Conservation (phyloP, 148 eudicot species). For the Dianthus caryophyllus region DNA sequence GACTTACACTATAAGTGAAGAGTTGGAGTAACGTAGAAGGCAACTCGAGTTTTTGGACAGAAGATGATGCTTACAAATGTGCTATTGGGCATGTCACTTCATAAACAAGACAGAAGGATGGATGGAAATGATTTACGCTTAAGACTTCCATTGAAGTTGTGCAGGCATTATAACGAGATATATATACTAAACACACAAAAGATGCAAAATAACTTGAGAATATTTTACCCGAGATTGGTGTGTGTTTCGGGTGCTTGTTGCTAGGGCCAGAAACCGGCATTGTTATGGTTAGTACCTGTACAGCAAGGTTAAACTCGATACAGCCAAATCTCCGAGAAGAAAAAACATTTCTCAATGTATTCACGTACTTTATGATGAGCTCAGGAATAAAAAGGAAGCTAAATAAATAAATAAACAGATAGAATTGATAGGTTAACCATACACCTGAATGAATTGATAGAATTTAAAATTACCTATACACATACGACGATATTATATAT, state of each 20-base stretch:
- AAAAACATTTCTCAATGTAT: too few relatives aligned
- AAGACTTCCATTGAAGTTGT: conserved; percentile 76
- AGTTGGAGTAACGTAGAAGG: conserved; percentile 19
- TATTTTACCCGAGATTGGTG: conserved; percentile 1
- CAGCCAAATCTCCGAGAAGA: too few relatives aligned
- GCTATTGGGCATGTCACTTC: conserved; percentile 75
- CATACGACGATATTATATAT: too few relatives aligned
- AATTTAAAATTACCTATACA: too few relatives aligned
- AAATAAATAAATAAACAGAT: too few relatives aligned
- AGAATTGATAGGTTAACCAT: too few relatives aligned
- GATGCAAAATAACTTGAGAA: background rate
- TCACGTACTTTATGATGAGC: too few relatives aligned
- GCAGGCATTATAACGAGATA: conserved; percentile 31
- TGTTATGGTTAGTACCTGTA: conserved; percentile 24
- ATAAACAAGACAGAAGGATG: conserved; percentile 64
- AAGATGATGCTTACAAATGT: conserved; percentile 61
- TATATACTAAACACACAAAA: too few relatives aligned
- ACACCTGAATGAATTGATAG: too few relatives aligned
- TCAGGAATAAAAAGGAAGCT: too few relatives aligned
- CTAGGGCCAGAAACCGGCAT: conserved; percentile 43
- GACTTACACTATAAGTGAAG: too few relatives aligned
- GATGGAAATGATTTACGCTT: conserved; percentile 65
- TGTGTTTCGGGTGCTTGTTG: conserved; percentile 57
- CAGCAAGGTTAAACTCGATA: too few relatives aligned
- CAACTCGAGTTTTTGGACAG: conserved; percentile 72